Evolutionary conservation across 2,329 filamentous ascomycete species (phyloP).

Genomic region (Colletotrichum camelliae): DNA sequence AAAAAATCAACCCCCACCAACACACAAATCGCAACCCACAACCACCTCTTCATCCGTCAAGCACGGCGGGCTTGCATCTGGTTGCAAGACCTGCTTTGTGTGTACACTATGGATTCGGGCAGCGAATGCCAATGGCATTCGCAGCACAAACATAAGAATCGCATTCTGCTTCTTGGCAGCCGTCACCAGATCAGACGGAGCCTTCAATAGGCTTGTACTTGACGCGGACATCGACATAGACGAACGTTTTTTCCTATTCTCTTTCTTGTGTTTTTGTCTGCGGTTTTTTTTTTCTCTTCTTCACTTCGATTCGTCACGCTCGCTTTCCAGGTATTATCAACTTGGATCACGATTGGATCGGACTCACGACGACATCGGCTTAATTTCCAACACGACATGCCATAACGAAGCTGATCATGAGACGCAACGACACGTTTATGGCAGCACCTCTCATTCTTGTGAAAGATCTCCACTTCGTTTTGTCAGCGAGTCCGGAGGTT

Average conservation of each 20-base stretch:
- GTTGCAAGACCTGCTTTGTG: conserved; percentile 22
- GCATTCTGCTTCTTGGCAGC: conserved; percentile 23
- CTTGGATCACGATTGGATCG: conserved; percentile 13
- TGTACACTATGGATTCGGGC: conserved; percentile 23
- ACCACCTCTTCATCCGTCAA: conserved; percentile 20
- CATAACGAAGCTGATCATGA: conserved; percentile 18
- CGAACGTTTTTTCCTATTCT: conserved; percentile 5
- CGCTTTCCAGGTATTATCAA: neutral
- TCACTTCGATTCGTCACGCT: conserved; percentile 4
- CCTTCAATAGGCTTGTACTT: conserved; percentile 24
- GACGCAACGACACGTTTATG: conserved; percentile 4
- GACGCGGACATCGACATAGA: conserved; percentile 24
- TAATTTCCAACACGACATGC: conserved; percentile 6
- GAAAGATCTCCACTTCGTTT: neutral
- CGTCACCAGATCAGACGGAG: conserved; percentile 21
- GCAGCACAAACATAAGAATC: conserved; percentile 20
- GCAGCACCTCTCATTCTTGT: neutral
- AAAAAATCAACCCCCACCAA: conserved; percentile 5
- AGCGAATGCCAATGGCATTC: conserved; percentile 21
- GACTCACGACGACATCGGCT: conserved; percentile 13
- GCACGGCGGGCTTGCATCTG: conserved; percentile 38
- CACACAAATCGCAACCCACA: conserved; percentile 10
- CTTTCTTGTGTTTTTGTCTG: neutral
- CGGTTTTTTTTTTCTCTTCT: neutral
- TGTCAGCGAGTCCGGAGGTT: neutral